These are phyloP conservation scores for Globisporangium cederbergense DNA, from an alignment of 352 stramenopile species.

Conservation along the genomic window DNA sequence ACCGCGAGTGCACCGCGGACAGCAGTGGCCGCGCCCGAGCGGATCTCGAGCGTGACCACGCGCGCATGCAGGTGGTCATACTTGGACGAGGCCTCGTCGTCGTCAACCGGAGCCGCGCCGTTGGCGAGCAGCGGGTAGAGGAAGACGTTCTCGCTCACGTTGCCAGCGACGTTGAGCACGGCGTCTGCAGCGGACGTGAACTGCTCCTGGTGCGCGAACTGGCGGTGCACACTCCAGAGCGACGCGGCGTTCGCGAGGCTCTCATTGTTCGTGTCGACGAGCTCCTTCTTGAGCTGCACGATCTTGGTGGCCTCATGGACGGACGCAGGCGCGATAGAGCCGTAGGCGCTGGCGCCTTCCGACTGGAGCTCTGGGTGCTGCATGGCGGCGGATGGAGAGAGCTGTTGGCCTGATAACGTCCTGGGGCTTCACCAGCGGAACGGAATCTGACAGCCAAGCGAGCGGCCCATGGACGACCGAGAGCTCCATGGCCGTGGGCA, in stretches of 20 bases:
- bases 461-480: too few relatives aligned
- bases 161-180: constrained; percentile 52
- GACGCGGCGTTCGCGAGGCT: constrained; percentile 9
- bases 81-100: constrained; percentile 12
- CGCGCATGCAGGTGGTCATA: constrained; percentile 34
- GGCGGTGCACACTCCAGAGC: constrained; percentile 30
- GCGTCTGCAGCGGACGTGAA: constrained; percentile 59
- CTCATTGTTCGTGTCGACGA: background rate
- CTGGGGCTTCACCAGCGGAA: constrained; percentile 15
- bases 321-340: constrained; percentile 9
- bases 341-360: constrained; percentile 24
- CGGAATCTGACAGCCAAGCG: constrained; percentile 2
- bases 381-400: constrained; percentile 12
- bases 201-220: constrained; percentile 35
- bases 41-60: constrained; percentile 61
- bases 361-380: constrained; percentile 29
- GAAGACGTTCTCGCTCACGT: constrained; percentile 64
- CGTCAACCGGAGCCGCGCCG: constrained; percentile 1
- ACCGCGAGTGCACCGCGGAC: constrained; percentile 59
- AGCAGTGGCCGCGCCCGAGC: constrained; percentile 44
- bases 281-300: constrained; percentile 9
- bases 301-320: constrained; percentile 9
- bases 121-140: constrained; percentile 48
- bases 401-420: constrained; percentile 2
- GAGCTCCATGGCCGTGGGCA: background rate